Evolutionary conservation across 2,329 filamentous ascomycete species (phyloP), one percentile per base, ranked within the genome.

Genomic region (Dryadomyces sulphureus): DNA sequence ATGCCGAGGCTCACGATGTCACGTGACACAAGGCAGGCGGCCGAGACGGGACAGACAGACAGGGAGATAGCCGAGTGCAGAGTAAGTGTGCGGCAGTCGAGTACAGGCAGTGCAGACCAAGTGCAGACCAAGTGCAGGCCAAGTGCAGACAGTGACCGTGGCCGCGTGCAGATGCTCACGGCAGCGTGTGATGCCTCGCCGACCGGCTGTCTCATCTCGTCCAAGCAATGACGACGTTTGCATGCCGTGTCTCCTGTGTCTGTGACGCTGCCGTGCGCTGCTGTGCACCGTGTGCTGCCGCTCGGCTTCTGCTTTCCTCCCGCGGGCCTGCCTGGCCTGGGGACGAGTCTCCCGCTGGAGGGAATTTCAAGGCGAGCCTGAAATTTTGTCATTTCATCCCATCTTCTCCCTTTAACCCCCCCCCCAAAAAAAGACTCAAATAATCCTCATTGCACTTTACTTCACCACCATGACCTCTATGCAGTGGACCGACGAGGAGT

Each of bases 401-500:
- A 35, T 20, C n/a, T 20, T 38, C 19, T 38, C 9, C 16, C 38
- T 39, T 19, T 39, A 5, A 17, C 9, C 34, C 4, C n/a, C 34
- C 9, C 7, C 34, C n/a, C 34, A 17, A n/a, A 11, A 36, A n/a
- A n/a, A 17, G 14, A 7, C 27, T 8, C 38, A 20, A 7, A 39
- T 20, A 39, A 39, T 38, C 14, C 20, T 9, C 27, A 17, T 45
- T 24, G n/a, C 22, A 16, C 27, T n/a, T n/a, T n/a, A n/a, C n/a
- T n/a, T n/a, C n/a, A 32, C 20, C 17, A 22, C 39, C 24, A 56
- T 56, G 55, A 47, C 48, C n/a, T 62, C 60, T 5, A 52, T 65
- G 48, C 54, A 61, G 34, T 63, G 61, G 55, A 61, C 64, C 0
- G 55, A 62, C 4, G 65, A 67, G 34, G 65, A 67, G 50, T 56